Evolutionary conservation across 2,329 filamentous ascomycete genomes (phyloP), one percentile per base, ranked within the genome.

Genomic region (Fusarium robinianum): DNA sequence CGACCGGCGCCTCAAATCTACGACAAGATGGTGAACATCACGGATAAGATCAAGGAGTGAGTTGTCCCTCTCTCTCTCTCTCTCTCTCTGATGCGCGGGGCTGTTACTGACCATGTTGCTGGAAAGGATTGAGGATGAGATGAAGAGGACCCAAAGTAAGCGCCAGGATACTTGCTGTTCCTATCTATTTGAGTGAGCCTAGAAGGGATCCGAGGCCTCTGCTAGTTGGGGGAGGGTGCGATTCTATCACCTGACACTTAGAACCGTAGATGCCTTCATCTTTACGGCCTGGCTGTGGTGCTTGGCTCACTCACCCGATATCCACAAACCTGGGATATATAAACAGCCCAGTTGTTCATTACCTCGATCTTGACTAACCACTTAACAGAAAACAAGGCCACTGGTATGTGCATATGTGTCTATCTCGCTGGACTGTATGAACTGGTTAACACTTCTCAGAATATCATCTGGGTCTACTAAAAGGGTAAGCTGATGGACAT

Each of bases 21-120:
- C 54, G 53, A 42, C 71, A 80, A 74, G 64, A 99, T 99, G 94
- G 94, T 97, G 72, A 97, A 97, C 77, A 99, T 99, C 59, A 97
- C 94, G 57, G 95, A 99, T 42, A 97, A 96, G 81, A 99, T 99
- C 77, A 99, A 99, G 80, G 94, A 97, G 92, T 96, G 73, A 65
- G 85, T 68, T 14, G 19, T 14, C 12, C 21, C 30, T 6, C 8
- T 9, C 6, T 10, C 12, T 22, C 24, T 14, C 18, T 16, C 12
- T 14, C 11, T n/a, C n/a, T n/a, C n/a, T n/a, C n/a, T n/a, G 5
- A 35, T 45, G 34, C n/a, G 49, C 29, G 42, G 39, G 39, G 49
- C 21, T 37, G 35, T 40, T 27, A 52, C 61, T 66, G 52, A 65
- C 23, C n/a, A 53, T 32, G 7, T 42, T 19, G 14, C 30, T 37